Evolutionary conservation across 2,329 filamentous ascomycete genomes (phyloP), one percentile per base, ranked within the genome.

Genomic region (Ilyonectria robusta): DNA sequence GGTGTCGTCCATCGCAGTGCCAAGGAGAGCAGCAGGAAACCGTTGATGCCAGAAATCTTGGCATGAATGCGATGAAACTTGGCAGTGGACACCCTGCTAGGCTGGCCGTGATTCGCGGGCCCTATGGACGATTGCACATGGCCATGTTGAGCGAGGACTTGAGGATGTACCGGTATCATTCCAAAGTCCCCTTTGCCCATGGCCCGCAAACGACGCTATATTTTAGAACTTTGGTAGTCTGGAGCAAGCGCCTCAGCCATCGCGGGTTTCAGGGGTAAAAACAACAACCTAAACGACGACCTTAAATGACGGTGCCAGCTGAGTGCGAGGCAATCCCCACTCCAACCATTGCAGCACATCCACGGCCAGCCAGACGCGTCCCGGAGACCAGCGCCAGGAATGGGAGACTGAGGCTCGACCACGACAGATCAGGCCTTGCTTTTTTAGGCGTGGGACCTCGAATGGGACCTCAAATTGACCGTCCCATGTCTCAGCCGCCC

Each of bases 11-110:
- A 42, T 17, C 15, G 15, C 40, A 17, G 8, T 42, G 40, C 40
- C 40, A 42, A 42, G 40, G 40, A 42, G 26, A 29, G 56, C 17
- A 35, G 57, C 35, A 42, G 44, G 57, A 21, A 37, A 46, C 21
- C 21, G 29, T 31, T 29, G 40, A 37, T 46, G 48, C 11, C 21
- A 55, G 31, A 59, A 54, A 59, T 65, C 62, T 65, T 65, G 62
- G 62, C 62, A 58, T 59, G 46, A 55, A 55, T 46, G 35, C 44
- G 54, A 55, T 37, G 57, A 65, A 65, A 65, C 62, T 65, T 61
- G 62, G 62, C 57, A 51, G 44, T 48, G 19, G 40, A 13, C 37
- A 56, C 37, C 44, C 33, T 40, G 50, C 48, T 8, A 35, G 37
- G 33, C 15, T 23, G 35, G 37, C 42, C 46, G n/a, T 53, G 50